Base-by-base conservation (phyloP, 1,284 basidiomycete species). In the Papiliotrema nemorosa region DNA sequence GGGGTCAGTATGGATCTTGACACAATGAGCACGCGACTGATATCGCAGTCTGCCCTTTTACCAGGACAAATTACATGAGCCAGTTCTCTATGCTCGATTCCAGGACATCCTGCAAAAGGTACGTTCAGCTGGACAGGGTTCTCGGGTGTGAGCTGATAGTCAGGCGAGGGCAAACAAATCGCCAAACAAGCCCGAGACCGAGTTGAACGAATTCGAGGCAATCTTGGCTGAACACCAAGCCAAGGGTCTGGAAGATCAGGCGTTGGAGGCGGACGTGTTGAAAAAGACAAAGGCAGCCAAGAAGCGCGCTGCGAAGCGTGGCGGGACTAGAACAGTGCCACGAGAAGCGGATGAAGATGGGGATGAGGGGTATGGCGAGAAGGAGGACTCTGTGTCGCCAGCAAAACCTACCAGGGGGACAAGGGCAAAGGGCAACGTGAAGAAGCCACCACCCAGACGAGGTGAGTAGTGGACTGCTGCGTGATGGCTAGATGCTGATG, bases 1-100 rank as follows among this genome's bases (percentile, higher is more conserved):
- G 56, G 90, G 90, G 73, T 75, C 43, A 57, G 70, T 67, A 16
- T 5, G 5, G 6, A 13, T 45, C 13, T 29, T 44, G 13, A 16
- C 21, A n/a, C 36, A n/a, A n/a, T 26, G 31, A 22, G 6, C 36
- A 24, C 13, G n/a, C 27, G 21, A 16, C 21, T 21, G 27, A 40
- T 24, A 41, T 5, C 34, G 5, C 49, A 76, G 75, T 0, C 71
- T 96, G 41, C 87, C 85, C 41, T 87, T 84, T 75, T 97, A 98
- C 67, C 86, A 91, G 55, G 94, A 98, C 78, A 98, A 98, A 76
- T 78, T 98, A 31, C 89, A 94, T 73, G 91, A 97, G 60, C 80
- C 84, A 49, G 79, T 76, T 0, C 94, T 98, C 13, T 97, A 83
- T 74, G 80, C 81, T 43, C 80, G 85, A 40, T 97, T 98, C 75